A percentile compares a stretch with the other conserved stretches of the same genome.
Conservation (phyloP, 2,329 filamentous ascomycete species). For the Capronia americana region DNA sequence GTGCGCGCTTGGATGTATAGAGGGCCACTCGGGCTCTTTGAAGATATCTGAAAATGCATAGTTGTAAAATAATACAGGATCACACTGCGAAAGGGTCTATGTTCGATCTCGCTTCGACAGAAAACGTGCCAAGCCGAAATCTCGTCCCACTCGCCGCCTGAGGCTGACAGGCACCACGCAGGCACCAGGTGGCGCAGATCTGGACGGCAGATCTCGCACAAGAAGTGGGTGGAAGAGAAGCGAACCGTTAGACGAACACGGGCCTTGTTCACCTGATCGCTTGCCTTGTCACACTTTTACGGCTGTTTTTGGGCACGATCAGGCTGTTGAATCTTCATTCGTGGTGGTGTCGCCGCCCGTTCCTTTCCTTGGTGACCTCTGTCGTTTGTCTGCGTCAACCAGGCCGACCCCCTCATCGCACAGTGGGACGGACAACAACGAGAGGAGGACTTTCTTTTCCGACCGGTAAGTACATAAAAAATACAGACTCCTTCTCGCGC, state of each 20-base stretch:
- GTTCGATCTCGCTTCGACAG: background rate
- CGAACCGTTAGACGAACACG: background rate
- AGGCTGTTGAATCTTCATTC: background rate
- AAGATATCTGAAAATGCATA: conserved; percentile 23
- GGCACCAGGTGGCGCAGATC: conserved; percentile 1
- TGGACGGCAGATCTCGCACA: background rate
- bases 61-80: conserved; percentile 26
- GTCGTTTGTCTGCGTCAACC: background rate
- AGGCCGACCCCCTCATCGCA: background rate
- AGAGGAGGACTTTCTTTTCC: background rate
- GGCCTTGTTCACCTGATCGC: background rate
- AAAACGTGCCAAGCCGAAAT: background rate
- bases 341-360: background rate
- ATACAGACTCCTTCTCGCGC: background rate
- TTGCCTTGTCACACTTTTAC: background rate
- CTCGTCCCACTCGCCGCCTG: background rate
- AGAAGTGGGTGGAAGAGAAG: background rate
- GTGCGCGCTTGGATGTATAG: conserved; percentile 20
- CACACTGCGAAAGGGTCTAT: too few relatives aligned
- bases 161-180: background rate
- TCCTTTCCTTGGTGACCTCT: background rate
- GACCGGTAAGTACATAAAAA: conserved; percentile 5
- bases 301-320: background rate
- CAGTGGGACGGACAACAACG: background rate
- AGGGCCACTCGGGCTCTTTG: conserved; percentile 15